Base-by-base conservation (phyloP, 345 rosid species). In the Hypericum perforatum region DNA sequence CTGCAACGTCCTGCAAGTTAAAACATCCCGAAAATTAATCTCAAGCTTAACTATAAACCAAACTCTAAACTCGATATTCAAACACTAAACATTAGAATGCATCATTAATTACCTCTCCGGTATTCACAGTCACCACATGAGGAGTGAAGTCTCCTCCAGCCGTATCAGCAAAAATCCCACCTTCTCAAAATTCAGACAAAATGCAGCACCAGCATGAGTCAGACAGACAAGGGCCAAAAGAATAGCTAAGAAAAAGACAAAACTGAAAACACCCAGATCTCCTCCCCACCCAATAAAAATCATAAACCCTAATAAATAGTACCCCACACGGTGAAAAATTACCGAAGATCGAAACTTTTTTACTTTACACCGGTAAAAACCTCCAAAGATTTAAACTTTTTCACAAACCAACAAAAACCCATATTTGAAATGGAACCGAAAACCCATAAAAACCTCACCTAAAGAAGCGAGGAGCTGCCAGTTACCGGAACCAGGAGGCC, bases 141-240 rank as follows among this genome's bases (percentile, higher is more conserved):
- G 79, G 78, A 11, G 66, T 76, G 69, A 87, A 87, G 76, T 76
- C 87, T 56, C 76, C 76, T 66, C 89, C 83, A 22, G 85, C 89
- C 3, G 76, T 65, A 55, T 41, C 63, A 8, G 63, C 71, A 57
- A 67, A 70, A 43, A 69, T 38, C 42, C 72, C 84, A 52, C 81
- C 95, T 86, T 55, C 77, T 66, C 10, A 56, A 45, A 53, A 53
- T 52, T 63, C 67, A 50, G 40, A 41, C 55, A 50, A 57, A 8
- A 32, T 38, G 41, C 45, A 49, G 57, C 9, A n/a, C n/a, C n/a
- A n/a, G n/a, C n/a, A n/a, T n/a, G n/a, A n/a, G 55, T 16, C 16
- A 16, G 3, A 16, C 2, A 22, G 32, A 22, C 32, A 22, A 22
- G 32, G 32, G 32, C 32, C 32, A n/a, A 16, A 44, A 3, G 15